Conservation (phyloP, 2,329 filamentous ascomycete genomes). For the Samsoniella hepiali region DNA sequence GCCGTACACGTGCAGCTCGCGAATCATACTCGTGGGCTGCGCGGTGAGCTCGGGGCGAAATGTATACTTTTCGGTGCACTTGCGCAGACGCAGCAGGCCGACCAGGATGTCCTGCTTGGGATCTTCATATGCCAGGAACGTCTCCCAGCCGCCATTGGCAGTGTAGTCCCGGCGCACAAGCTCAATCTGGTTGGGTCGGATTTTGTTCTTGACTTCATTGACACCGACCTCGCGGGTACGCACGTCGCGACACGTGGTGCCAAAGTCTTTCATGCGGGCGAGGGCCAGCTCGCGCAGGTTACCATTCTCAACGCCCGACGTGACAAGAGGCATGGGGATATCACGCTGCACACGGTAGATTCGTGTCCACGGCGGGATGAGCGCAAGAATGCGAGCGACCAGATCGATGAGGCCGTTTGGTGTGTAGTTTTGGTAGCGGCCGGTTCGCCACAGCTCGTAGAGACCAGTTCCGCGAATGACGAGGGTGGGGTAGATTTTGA, state of each 20-base stretch:
- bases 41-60: slow-evolving; percentile 82
- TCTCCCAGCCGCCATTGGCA: slow-evolving; percentile 97
- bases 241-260: slow-evolving; percentile 93
- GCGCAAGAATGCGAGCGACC: slow-evolving; percentile 89
- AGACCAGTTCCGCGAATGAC: slow-evolving; percentile 95
- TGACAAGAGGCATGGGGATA: slow-evolving; percentile 99
- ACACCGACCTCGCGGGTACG: slow-evolving; percentile 95
- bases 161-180: slow-evolving; percentile 89
- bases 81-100: slow-evolving; percentile 80
- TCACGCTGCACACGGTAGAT: slow-evolving; percentile 98
- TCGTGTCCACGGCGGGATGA: slow-evolving; percentile 95
- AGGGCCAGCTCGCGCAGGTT: slow-evolving; percentile 91
- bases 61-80: slow-evolving; percentile 88
- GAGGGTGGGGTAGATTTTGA: slow-evolving; percentile 97
- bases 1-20: slow-evolving; percentile 95
- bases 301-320: slow-evolving; percentile 95
- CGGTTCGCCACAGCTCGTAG: slow-evolving; percentile 96
- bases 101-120: slow-evolving; percentile 98
- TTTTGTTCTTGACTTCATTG: slow-evolving; percentile 99
- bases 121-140: slow-evolving; percentile 95
- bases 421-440: slow-evolving; percentile 97
- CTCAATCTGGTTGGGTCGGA: slow-evolving; percentile 92
- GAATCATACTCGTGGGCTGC: slow-evolving; percentile 86
- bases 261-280: slow-evolving; percentile 98
- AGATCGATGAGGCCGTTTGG: slow-evolving; percentile 95